These are phyloP conservation scores for Acer yangbiense DNA, from an alignment of 345 rosid species.

Conservation along the genomic window DNA sequence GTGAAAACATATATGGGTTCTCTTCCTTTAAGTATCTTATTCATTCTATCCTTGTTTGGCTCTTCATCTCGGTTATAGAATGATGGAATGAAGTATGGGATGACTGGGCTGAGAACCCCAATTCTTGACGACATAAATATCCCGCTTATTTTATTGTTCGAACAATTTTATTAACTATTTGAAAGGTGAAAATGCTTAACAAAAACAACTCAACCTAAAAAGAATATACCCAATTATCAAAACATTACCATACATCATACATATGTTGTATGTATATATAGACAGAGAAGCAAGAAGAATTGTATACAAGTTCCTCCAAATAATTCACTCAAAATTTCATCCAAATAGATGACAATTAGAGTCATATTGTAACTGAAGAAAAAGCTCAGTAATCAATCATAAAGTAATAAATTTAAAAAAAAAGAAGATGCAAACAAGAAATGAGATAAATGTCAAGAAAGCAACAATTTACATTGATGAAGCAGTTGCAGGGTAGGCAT, in stretches of 20 bases:
- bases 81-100: neutral
- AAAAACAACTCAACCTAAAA: neutral
- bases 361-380: neutral
- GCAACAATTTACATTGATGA: slow-evolving; percentile 72
- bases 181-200: neutral
- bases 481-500: slow-evolving; percentile 97
- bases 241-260: neutral
- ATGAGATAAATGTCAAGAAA: slow-evolving; percentile 5
- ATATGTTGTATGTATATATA: neutral
- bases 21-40: neutral
- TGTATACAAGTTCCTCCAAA: neutral
- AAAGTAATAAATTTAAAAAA: neutral
- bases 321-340: neutral
- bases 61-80: neutral
- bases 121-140: neutral
- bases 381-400: neutral
- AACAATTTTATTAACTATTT: neutral
- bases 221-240: neutral
- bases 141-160: neutral
- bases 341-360: slow-evolving; percentile 5
- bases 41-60: neutral
- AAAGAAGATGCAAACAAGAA: neutral
- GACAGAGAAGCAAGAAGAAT: neutral
- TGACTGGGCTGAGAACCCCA: neutral
- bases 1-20: neutral